These are phyloP conservation scores for Rhizoctonia solani DNA, from an alignment of 1,284 basidiomycete genomes.

Conservation along the genomic window DNA sequence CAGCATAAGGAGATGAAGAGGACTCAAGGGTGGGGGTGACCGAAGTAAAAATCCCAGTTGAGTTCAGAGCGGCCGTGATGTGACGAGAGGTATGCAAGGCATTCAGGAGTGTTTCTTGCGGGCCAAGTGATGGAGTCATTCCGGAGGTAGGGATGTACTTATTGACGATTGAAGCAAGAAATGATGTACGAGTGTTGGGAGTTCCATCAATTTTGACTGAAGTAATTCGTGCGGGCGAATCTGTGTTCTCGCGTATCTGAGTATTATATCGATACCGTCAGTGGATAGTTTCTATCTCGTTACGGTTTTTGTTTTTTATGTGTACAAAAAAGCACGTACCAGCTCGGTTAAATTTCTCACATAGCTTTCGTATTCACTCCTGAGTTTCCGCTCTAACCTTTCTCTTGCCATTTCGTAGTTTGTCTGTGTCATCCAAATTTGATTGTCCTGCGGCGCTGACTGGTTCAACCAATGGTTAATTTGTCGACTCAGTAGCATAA, in stretches of 20 bases:
- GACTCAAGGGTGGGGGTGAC: constrained; percentile 76
- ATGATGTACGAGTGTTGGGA: constrained; percentile 71
- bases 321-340: constrained; percentile 51
- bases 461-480: not conserved
- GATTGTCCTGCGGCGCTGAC: constrained; percentile 56
- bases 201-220: constrained; percentile 83
- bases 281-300: no score
- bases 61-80: constrained; percentile 65
- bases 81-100: constrained; percentile 69
- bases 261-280: constrained; percentile 24
- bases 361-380: constrained; percentile 77
- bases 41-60: constrained; percentile 74
- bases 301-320: not conserved
- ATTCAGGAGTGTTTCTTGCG: constrained; percentile 57
- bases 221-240: constrained; percentile 64
- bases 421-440: constrained; percentile 52
- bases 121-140: constrained; percentile 41
- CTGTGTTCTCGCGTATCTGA: constrained; percentile 68
- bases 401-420: constrained; percentile 70
- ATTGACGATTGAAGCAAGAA: constrained; percentile 76
- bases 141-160: constrained; percentile 57
- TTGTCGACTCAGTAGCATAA: not conserved
- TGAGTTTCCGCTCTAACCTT: constrained; percentile 65
- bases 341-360: constrained; percentile 69
- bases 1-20: constrained; percentile 59